Evolutionary conservation across 352 stramenopile species (phyloP).

Genomic region (Peronosclerospora sorghi): DNA sequence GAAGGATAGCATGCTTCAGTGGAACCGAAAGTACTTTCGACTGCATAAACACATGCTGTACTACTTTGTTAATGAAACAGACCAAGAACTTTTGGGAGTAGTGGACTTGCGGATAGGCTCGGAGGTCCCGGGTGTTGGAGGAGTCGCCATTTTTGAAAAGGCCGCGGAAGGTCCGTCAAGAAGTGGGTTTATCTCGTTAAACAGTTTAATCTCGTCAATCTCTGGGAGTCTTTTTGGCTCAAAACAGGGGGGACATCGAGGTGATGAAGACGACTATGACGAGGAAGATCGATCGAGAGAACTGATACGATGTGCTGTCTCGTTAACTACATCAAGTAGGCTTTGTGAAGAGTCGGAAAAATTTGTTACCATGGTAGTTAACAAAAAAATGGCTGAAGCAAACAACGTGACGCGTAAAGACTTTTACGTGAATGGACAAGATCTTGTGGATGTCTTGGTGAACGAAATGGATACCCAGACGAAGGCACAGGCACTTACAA

Average conservation of each 20-base stretch:
- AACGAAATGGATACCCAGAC: slow-evolving; percentile 41
- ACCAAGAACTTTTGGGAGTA: slow-evolving; percentile 76
- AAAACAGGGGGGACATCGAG: slow-evolving; percentile 30
- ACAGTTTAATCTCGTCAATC: slow-evolving; percentile 73
- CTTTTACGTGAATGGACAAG: slow-evolving; percentile 71
- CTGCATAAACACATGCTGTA: slow-evolving; percentile 84
- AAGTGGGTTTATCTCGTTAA: slow-evolving; percentile 67
- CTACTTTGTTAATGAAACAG: slow-evolving; percentile 78
- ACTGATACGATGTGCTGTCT: slow-evolving; percentile 53
- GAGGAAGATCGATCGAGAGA: slow-evolving; percentile 41
- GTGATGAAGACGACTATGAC: slow-evolving; percentile 40
- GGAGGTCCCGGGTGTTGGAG: slow-evolving; percentile 56
- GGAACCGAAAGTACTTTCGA: slow-evolving; percentile 84
- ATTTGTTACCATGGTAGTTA: slow-evolving; percentile 35
- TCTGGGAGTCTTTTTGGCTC: slow-evolving; percentile 67
- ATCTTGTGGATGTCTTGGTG: slow-evolving; percentile 68
- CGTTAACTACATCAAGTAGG: slow-evolving; percentile 55
- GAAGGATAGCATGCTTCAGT: slow-evolving; percentile 85
- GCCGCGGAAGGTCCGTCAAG: slow-evolving; percentile 34
- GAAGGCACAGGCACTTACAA: slow-evolving; percentile 54
- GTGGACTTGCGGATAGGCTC: slow-evolving; percentile 65
- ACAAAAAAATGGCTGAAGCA: slow-evolving; percentile 19
- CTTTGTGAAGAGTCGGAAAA: slow-evolving; percentile 54
- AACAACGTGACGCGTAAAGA: slow-evolving; percentile 33
- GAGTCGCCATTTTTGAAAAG: slow-evolving; percentile 80